These are phyloP conservation scores for Neonectria hederae DNA, from an alignment of 2,329 filamentous ascomycete species.

Conservation along the genomic window DNA sequence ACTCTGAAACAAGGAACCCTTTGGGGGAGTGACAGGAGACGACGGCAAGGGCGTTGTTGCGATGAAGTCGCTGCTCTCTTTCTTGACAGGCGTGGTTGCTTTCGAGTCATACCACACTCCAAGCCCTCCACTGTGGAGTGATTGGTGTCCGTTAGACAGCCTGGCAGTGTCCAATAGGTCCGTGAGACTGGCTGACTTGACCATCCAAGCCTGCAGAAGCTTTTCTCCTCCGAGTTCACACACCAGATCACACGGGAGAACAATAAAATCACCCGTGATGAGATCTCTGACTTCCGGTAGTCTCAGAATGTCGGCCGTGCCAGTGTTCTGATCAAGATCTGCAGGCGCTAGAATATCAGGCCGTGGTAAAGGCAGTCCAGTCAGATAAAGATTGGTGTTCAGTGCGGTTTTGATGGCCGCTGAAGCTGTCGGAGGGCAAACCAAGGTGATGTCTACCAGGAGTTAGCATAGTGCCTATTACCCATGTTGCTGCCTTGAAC, in stretches of 20 bases:
- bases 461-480: conserved; percentile 34
- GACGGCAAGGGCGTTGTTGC: conserved; percentile 75
- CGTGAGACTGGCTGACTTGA: conserved; percentile 76
- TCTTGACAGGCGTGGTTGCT: conserved; percentile 78
- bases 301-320: conserved; percentile 88
- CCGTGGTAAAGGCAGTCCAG: conserved; percentile 75
- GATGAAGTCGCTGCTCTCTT: conserved; percentile 93
- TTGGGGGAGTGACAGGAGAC: conserved; percentile 55
- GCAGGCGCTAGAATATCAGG: conserved; percentile 80
- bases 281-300: conserved; percentile 82
- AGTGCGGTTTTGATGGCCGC: conserved; percentile 75
- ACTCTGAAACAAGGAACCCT: conserved; percentile 71
- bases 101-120: conserved; percentile 94
- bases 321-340: conserved; percentile 82
- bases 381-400: conserved; percentile 81
- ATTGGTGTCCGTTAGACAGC: conserved; percentile 50
- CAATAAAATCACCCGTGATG: conserved; percentile 86
- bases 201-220: conserved; percentile 92
- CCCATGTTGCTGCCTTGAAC: neutral
- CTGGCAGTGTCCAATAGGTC: conserved; percentile 63
- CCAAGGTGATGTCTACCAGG: conserved; percentile 67
- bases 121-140: conserved; percentile 75
- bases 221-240: conserved; percentile 87
- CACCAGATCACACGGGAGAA: conserved; percentile 92
- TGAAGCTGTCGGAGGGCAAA: conserved; percentile 72